Conservation (phyloP, 805 yeast genomes). For the Candida andamanensis region DNA sequence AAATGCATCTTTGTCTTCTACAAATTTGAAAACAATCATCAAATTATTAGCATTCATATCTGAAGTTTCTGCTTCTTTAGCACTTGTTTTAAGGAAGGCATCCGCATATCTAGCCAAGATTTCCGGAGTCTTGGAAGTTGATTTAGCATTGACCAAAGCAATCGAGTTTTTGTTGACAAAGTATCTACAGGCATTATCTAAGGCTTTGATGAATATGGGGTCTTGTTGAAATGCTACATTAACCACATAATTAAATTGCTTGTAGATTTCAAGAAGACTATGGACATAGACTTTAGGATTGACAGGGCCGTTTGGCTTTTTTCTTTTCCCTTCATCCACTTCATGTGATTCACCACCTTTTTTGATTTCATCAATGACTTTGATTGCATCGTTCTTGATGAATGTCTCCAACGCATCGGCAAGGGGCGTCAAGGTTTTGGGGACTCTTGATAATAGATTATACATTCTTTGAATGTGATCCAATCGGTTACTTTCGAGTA, state of each 20-base stretch:
- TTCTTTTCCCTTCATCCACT: constrained; percentile 12
- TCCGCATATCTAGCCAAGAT: constrained; percentile 87
- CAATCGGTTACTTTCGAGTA: constrained; percentile 67
- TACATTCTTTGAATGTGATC: constrained; percentile 78
- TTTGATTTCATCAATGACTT: constrained; percentile 51
- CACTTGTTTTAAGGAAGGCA: constrained; percentile 69
- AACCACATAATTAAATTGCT: constrained; percentile 62
- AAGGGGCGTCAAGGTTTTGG: constrained; percentile 71
- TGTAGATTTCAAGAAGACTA: constrained; percentile 65
- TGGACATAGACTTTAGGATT: constrained; percentile 80
- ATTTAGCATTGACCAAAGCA: constrained; percentile 57
- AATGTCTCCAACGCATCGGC: constrained; percentile 68
- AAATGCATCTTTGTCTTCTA: constrained; percentile 92
- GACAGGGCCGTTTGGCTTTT: constrained; percentile 23
- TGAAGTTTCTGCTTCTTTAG: constrained; percentile 60
- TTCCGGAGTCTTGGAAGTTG: constrained; percentile 82
- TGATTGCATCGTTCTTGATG: constrained; percentile 48
- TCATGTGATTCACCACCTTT: constrained; percentile 23
- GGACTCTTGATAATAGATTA: constrained; percentile 69
- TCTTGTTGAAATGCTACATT: constrained; percentile 63
- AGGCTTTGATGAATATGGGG: constrained; percentile 74
- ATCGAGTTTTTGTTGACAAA: constrained; percentile 79
- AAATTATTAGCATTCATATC: constrained; percentile 81
- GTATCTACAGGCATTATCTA: constrained; percentile 82
- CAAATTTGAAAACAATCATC: constrained; percentile 79